Evolutionary conservation across 148 eudicot species (phyloP).

Genomic region (Silene uniflora): DNA sequence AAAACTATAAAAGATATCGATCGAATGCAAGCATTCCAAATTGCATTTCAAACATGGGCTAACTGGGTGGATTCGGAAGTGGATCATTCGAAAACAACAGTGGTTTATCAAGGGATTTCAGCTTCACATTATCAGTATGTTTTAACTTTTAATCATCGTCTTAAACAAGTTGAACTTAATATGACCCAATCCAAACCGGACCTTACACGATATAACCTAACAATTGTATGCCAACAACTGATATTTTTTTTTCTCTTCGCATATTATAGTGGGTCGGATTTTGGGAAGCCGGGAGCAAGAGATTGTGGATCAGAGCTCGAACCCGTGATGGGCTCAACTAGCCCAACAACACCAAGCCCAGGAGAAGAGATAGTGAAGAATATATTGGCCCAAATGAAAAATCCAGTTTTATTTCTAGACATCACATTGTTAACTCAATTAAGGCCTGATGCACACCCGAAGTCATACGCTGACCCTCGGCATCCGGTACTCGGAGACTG

Average conservation of each 20-base stretch:
- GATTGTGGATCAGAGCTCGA: slow-evolving; percentile 17
- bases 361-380: slow-evolving; percentile 27
- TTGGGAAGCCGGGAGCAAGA: slow-evolving; percentile 23
- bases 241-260: too few species aligned
- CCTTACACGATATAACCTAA: too few species aligned
- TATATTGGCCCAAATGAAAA: slow-evolving; percentile 31
- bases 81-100: slow-evolving; percentile 40
- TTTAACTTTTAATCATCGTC: background rate
- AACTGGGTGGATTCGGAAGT: slow-evolving; percentile 53
- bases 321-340: slow-evolving; percentile 12
- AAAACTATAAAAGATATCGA: slow-evolving; percentile 40
- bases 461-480: background rate
- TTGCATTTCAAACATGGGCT: slow-evolving; percentile 55
- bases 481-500: slow-evolving; percentile 23
- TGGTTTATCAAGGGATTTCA: slow-evolving; percentile 64
- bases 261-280: slow-evolving; percentile 20
- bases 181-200: too few species aligned
- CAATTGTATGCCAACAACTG: too few species aligned
- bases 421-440: slow-evolving; percentile 26
- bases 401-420: slow-evolving; percentile 27
- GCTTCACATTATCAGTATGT: slow-evolving; percentile 65
- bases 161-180: too few species aligned
- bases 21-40: slow-evolving; percentile 41
- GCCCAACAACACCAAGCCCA: slow-evolving; percentile 27
- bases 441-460: slow-evolving; percentile 43